Base-by-base conservation (phyloP, 164 flowering plant genomes). In the Chimonanthus salicifolius region DNA sequence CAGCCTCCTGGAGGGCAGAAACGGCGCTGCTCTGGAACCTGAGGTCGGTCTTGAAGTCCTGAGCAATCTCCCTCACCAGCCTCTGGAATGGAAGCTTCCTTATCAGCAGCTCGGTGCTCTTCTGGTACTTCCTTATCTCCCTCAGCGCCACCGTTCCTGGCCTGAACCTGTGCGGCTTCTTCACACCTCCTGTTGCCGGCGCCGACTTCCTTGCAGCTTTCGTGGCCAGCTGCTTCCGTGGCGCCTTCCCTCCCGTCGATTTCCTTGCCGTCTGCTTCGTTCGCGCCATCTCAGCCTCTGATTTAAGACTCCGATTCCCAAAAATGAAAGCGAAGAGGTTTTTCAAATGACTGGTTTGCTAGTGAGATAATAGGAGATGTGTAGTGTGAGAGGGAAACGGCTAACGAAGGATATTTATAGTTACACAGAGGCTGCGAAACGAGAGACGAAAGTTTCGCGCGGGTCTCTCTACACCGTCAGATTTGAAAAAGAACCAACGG, bases 11-110 rank as follows among this genome's bases (percentile, higher is more conserved):
- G 5, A 73, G 70, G 2, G 75, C 75, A 0, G 75, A 63, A 2
- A 73, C 75, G 5, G 75, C 75, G 13, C 21, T 49, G 75, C 75
- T 73, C 75, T 73, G 75, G 49, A 65, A 73, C 70, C 75, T 49
- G 20, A 73, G 75, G 50, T 73, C 75, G 5, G 75, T 73, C 64
- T 73, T 73, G 75, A 73, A 73, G 43, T 73, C 75, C 70, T 73
- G 75, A 49, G 75, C 75, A 13, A 73, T 73, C 44, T 73, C 75
- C 33, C 75, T 62, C 6, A 73, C 75, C n/a, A 73, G 70, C 49
- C 75, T 20, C 70, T 73, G 75, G 64, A 73, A 73, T 8, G 74
- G 74, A 15, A 72, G 74, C 74, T 64, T 72, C 45, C 74, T 46
- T 64, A 72, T 72, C 60, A 72, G 33, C 13, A 72, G 62, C 74